These are phyloP conservation scores for Leishmania tropica DNA, from an alignment of 208 protist species.

Conservation along the genomic window DNA sequence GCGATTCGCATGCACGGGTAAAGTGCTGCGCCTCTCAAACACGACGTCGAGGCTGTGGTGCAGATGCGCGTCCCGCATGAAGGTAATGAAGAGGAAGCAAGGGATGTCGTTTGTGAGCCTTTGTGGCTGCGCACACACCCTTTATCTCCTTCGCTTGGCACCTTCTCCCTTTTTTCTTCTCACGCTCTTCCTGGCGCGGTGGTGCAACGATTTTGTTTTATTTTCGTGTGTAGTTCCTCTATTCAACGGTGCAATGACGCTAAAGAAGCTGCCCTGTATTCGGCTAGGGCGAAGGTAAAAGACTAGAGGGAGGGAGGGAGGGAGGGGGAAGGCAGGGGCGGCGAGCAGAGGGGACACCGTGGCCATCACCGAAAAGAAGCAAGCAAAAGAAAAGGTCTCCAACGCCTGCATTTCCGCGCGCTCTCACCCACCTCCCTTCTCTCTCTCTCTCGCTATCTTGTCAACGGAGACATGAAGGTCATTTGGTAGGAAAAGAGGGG, in stretches of 20 bases:
- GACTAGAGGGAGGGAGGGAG: not conserved
- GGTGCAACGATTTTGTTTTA: not conserved
- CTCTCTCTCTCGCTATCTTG: not conserved
- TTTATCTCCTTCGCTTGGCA: not conserved
- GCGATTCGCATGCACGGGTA: not conserved
- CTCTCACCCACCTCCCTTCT: not conserved
- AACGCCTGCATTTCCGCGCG: not conserved
- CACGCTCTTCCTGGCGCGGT: not conserved
- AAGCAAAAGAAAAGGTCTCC: not conserved
- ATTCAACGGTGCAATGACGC: not conserved
- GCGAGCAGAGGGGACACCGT: not conserved
- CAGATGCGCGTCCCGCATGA: not conserved
- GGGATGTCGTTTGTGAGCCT: not conserved
- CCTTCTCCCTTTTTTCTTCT: not conserved
- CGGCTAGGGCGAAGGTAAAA: not conserved
- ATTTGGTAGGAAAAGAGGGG: not conserved
- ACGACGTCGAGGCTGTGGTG: not conserved
- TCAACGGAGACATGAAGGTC: not conserved
- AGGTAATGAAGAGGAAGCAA: not conserved
- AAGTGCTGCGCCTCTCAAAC: not conserved
- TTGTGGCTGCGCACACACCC: not conserved
- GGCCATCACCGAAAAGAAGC: not conserved
- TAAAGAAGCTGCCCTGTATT: not conserved
- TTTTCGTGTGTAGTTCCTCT: not conserved
- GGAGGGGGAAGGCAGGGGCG: not conserved